Base-by-base conservation (phyloP, 1,284 basidiomycete genomes). In the Agaricales sp. region DNA sequence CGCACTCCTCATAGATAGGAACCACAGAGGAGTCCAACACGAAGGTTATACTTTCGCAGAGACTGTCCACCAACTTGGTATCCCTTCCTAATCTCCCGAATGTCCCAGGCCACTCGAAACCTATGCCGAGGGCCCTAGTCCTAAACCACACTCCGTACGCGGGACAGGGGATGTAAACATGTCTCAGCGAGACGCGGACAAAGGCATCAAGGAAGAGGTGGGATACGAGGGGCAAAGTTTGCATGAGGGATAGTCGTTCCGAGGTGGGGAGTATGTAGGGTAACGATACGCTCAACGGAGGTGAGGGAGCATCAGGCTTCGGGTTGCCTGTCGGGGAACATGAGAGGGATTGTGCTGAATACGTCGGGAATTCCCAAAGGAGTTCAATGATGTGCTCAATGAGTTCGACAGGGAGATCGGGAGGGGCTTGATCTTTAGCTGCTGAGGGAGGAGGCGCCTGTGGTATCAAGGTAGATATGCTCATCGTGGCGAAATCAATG, bases 401-500 rank as follows among this genome's bases (percentile, higher is more conserved):
- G 25, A 72, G 54, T 51, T 73, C 69, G 18, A 57, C 51, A 4
- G 68, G 69, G 12, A 70, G 57, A 4, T n/a, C n/a, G n/a, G n/a
- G n/a, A n/a, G n/a, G n/a, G n/a, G n/a, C n/a, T n/a, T n/a, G n/a
- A n/a, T n/a, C n/a, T n/a, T n/a, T n/a, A n/a, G n/a, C n/a, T n/a
- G n/a, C n/a, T n/a, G n/a, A n/a, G n/a, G n/a, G n/a, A n/a, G n/a
- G n/a, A n/a, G n/a, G n/a, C n/a, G n/a, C n/a, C n/a, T n/a, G n/a
- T n/a, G n/a, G n/a, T n/a, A n/a, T n/a, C n/a, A n/a, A n/a, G n/a
- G n/a, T n/a, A n/a, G n/a, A n/a, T n/a, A n/a, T n/a, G n/a, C n/a
- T n/a, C n/a, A n/a, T n/a, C n/a, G n/a, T n/a, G n/a, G n/a, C n/a
- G n/a, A n/a, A n/a, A n/a, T n/a, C n/a, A n/a, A n/a, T n/a, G n/a